Conservation (phyloP, 345 rosid genomes). For the Citrus maxima region DNA sequence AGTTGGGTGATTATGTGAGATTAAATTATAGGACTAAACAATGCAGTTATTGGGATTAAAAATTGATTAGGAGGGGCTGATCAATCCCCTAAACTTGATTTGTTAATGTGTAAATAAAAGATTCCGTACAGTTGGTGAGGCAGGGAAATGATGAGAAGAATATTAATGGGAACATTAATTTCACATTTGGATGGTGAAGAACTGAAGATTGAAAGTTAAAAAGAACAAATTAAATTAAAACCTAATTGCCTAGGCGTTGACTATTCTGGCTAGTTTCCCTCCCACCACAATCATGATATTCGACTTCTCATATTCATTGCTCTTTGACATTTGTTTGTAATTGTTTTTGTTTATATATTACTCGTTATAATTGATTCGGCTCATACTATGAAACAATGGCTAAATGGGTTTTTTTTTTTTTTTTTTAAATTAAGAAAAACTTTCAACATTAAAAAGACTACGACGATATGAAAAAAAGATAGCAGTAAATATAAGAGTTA, state of each 20-base stretch:
- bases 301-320: no score
- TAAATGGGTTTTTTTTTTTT: no score
- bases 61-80: not conserved
- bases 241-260: conserved; percentile 13
- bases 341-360: not conserved
- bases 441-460: no score
- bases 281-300: not conserved
- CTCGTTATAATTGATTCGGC: not conserved
- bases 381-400: not conserved
- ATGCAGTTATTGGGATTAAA: not conserved
- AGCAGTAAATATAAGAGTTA: no score
- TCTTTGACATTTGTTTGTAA: not conserved
- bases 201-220: not conserved
- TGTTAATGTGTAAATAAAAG: not conserved
- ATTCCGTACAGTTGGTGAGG: conserved; percentile 26
- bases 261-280: not conserved
- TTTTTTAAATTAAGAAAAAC: no score
- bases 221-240: not conserved
- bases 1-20: not conserved
- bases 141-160: conserved; percentile 30
- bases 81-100: not conserved
- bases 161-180: not conserved
- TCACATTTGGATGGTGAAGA: conserved; percentile 2
- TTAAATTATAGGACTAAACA: not conserved
- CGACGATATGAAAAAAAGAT: no score